Evolutionary conservation across 2,329 filamentous ascomycete species (phyloP).

Genomic region (Aureobasidium uvarum): DNA sequence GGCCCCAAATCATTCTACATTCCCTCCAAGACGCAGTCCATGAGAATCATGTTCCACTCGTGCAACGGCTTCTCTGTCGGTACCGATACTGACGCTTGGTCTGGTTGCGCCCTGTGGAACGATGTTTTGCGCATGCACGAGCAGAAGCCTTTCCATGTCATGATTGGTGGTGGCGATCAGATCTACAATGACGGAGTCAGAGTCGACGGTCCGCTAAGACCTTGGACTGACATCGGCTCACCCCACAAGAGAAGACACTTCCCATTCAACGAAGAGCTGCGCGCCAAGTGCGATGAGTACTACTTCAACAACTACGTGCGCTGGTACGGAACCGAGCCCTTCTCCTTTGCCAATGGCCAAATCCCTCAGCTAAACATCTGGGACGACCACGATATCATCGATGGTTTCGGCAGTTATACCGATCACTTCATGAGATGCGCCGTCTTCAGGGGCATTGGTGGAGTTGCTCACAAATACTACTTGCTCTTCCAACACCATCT

Average conservation of each 20-base stretch:
- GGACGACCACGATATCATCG: conserved; percentile 66
- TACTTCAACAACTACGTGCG: conserved; percentile 61
- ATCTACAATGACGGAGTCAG: conserved; percentile 76
- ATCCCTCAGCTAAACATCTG: conserved; percentile 65
- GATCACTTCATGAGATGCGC: conserved; percentile 65
- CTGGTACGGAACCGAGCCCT: conserved; percentile 69
- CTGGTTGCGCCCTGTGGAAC: conserved; percentile 60
- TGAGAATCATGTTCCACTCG: conserved; percentile 68
- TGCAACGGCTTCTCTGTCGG: conserved; percentile 68
- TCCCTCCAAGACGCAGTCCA: conserved; percentile 60
- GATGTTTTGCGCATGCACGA: conserved; percentile 62
- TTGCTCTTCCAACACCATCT: conserved; percentile 71
- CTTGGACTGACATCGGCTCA: conserved; percentile 61
- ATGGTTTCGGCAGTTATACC: conserved; percentile 65
- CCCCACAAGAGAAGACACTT: conserved; percentile 60
- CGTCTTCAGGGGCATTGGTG: conserved; percentile 65
- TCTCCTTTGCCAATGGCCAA: conserved; percentile 59
- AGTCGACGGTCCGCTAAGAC: conserved; percentile 73
- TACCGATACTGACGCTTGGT: conserved; percentile 62
- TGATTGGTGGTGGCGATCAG: conserved; percentile 90
- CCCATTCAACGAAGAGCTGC: conserved; percentile 64
- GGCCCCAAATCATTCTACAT: conserved; percentile 55
- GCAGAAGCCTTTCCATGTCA: conserved; percentile 62
- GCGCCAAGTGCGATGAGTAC: conserved; percentile 59
- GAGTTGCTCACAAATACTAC: conserved; percentile 57